phyloP scores from a whole-genome alignment of 257 asterid species.

The Solanum sparsipilum region DNA sequence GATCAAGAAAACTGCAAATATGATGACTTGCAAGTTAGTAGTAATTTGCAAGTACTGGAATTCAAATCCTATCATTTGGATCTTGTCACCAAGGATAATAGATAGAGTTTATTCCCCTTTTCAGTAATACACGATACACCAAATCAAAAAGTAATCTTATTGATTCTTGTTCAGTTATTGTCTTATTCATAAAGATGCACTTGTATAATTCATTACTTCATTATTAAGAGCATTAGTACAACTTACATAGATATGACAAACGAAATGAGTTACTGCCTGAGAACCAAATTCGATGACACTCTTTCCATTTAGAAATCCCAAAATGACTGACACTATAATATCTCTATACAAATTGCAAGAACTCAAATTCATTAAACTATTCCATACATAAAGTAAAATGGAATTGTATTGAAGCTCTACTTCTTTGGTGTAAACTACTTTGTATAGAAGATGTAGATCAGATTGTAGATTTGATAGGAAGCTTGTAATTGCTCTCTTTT shows the following conservation, averaged over 20 bases:
- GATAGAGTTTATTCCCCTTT: not conserved
- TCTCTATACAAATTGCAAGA: not conserved
- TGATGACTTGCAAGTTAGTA: not conserved
- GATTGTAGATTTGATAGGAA: no score
- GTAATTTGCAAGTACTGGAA: not conserved
- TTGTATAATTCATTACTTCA: not conserved
- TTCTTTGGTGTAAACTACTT: no score
- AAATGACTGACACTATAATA: not conserved
- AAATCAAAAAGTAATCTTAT: not conserved
- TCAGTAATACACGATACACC: not conserved
- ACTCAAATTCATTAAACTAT: not conserved
- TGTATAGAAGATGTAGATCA: no score
- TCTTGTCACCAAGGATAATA: not conserved
- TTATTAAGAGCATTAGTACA: not conserved
- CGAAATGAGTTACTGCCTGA: not conserved
- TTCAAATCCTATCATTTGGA: not conserved
- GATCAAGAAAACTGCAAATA: constrained; percentile 76
- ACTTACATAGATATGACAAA: not conserved
- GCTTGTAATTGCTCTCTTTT: no score
- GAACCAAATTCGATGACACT: not conserved
- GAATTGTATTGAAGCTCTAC: no score
- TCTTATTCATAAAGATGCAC: not conserved
- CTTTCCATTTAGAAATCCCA: not conserved
- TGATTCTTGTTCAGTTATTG: not conserved
- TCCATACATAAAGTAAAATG: not conserved